Base-by-base conservation (phyloP, 768 basidiomycete genomes). In the Mrakia hoshinonis region DNA sequence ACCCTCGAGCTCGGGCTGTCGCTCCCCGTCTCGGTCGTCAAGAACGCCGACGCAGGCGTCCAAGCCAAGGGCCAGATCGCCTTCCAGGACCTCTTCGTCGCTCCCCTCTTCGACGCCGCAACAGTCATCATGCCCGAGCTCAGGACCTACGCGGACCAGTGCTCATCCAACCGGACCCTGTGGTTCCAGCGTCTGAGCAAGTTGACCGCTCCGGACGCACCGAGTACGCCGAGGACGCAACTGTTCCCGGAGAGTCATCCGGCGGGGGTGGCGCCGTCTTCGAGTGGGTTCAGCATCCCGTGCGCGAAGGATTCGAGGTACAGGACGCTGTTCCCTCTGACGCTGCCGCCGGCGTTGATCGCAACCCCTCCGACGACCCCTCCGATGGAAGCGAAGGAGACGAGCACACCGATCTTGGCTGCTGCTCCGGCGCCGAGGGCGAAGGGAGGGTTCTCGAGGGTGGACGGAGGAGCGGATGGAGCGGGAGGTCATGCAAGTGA, bases 11-110 rank as follows among this genome's bases (percentile, higher is more conserved):
- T 85, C 73, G 85, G 87, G 68, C 85, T 92, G 67, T 84, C 86
- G 46, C 82, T 98, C 38, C 87, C 88, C 22, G 81, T 84, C 18
- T 87, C 86, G n/a, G 82, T 82, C 66, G 79, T 80, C 31, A 80
- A 83, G 10, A 83, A 84, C 2, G 83, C 87, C n/a, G 83, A 83
- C 39, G 79, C 79, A 1, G 77, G 88, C 2, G 84, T 84, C 55
- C 89, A 90, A 79, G 91, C 89, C 34, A 83, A 85, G 73, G 87
- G 87, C 2, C 96, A 99, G 79, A 86, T 97, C 22, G 92, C 87
- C 75, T 99, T 99, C 80, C 89, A 92, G 75, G 85, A 84, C 67
- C 82, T 83, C 3, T 97, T 91, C 77, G 89, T 88, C 52, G 85
- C 86, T 76, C 95, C 95, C 1, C 82, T 99, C 29, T 86, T 96